Evolutionary conservation across 306 rosid species (phyloP).

Genomic region (Lathyrus tuberosus): DNA sequence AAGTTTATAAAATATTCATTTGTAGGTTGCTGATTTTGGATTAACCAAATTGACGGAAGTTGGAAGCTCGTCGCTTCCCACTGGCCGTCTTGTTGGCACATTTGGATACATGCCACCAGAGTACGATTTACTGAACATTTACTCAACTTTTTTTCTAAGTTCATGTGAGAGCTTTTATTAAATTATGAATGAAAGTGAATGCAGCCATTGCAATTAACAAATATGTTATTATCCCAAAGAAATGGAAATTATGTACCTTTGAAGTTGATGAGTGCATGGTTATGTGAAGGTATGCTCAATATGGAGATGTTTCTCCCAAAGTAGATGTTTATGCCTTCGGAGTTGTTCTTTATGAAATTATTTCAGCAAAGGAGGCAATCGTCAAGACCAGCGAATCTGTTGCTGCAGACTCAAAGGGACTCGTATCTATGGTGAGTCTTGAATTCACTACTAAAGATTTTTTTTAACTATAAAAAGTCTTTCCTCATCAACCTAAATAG

Average conservation of each 20-base stretch:
- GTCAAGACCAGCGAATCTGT: slow-evolving; percentile 48
- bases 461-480: slow-evolving; percentile 10
- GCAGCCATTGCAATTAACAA: too few species aligned
- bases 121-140: slow-evolving; percentile 50
- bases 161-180: not conserved
- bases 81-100: slow-evolving; percentile 88
- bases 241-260: too few species aligned
- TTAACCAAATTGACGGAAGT: slow-evolving; percentile 89
- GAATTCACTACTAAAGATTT: slow-evolving; percentile 18
- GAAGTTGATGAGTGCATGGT: not conserved
- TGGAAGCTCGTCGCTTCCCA: slow-evolving; percentile 77
- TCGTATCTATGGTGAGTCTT: slow-evolving; percentile 67
- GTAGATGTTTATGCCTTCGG: slow-evolving; percentile 95
- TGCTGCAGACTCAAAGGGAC: slow-evolving; percentile 76
- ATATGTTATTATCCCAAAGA: too few species aligned
- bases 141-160: slow-evolving; percentile 8
- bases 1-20: slow-evolving; percentile 36
- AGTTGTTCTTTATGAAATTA: slow-evolving; percentile 88
- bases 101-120: slow-evolving; percentile 99
- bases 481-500: slow-evolving; percentile 15
- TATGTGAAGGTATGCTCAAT: slow-evolving; percentile 84
- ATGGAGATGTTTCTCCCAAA: slow-evolving; percentile 91
- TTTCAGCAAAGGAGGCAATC: slow-evolving; percentile 92
- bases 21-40: slow-evolving; percentile 96
- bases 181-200: too few species aligned